A percentile compares a stretch with the other conserved stretches of the same genome.
Evolutionary conservation across 73 alveolate species (phyloP).

Genomic region (Blepharisma stoltei): DNA sequence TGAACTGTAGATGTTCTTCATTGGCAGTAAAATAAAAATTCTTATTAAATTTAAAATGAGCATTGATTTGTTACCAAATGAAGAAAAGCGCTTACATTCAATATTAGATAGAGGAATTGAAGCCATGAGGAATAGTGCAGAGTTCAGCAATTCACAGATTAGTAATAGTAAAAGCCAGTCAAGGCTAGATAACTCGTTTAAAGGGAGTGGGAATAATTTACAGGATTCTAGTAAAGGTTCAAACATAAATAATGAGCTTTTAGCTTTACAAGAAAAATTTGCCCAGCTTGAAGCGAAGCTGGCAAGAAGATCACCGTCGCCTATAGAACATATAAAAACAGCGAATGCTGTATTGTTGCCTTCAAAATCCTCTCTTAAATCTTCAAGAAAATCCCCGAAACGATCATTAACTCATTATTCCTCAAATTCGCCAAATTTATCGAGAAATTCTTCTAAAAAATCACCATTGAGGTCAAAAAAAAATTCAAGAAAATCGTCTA

Average conservation of each 20-base stretch:
- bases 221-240: neutral
- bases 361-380: neutral
- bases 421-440: neutral
- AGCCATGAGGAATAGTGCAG: neutral
- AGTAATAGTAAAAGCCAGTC: too few species aligned
- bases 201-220: too few species aligned
- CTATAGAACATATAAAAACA: neutral
- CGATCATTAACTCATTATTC: neutral
- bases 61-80: slow-evolving; percentile 10
- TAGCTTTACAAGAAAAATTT: neutral
- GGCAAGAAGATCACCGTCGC: neutral
- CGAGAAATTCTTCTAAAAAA: neutral
- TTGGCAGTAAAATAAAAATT: neutral
- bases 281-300: slow-evolving; percentile 10
- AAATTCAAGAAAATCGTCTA: neutral
- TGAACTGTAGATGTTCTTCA: too few species aligned
- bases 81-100: slow-evolving; percentile 18
- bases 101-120: slow-evolving; percentile 25
- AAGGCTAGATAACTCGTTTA: too few species aligned
- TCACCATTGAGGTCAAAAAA: neutral
- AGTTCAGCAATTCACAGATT: neutral
- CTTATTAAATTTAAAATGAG: neutral
- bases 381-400: neutral
- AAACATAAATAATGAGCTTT: slow-evolving; percentile 9
- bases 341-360: neutral